These are phyloP conservation scores for Phytophthora gonapodyides DNA, from an alignment of 352 stramenopile genomes.

Conservation along the genomic window DNA sequence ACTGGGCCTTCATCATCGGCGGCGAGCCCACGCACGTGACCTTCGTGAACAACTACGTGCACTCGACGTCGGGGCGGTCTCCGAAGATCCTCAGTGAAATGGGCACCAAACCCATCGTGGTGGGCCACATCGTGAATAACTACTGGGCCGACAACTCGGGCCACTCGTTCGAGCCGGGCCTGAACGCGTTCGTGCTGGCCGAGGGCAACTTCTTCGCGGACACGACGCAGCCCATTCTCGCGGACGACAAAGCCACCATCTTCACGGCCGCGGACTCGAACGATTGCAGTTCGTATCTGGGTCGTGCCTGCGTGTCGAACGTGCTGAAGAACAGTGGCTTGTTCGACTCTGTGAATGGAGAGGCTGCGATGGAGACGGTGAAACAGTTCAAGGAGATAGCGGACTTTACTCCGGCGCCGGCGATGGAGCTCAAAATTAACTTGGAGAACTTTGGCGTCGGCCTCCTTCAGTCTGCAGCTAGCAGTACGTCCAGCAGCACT, in stretches of 20 bases:
- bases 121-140: constrained; percentile 46
- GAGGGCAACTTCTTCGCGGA: constrained; percentile 53
- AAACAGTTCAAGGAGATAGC: constrained; percentile 27
- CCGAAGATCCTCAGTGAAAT: constrained; percentile 35
- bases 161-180: constrained; percentile 35
- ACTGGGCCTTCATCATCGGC: constrained; percentile 44
- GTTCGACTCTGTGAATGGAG: constrained; percentile 22
- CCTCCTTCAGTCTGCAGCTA: too few species aligned
- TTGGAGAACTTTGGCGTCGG: constrained; percentile 31
- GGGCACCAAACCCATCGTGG: constrained; percentile 22
- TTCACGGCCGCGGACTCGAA: constrained; percentile 2
- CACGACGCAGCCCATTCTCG: constrained; percentile 17
- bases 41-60: constrained; percentile 45
- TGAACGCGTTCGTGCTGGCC: constrained; percentile 31
- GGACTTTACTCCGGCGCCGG: constrained; percentile 13
- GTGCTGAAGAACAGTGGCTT: constrained; percentile 12
- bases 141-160: constrained; percentile 49
- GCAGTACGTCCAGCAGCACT: too few species aligned
- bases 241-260: constrained; percentile 11
- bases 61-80: constrained; percentile 39
- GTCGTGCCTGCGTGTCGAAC: constrained; percentile 16
- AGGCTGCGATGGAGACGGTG: constrained; percentile 10
- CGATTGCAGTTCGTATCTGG: constrained; percentile 18
- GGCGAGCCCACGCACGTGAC: constrained; percentile 24
- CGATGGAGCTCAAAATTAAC: constrained; percentile 10